Conservation (phyloP, 257 asterid genomes). For the Plectranthus barbatus region DNA sequence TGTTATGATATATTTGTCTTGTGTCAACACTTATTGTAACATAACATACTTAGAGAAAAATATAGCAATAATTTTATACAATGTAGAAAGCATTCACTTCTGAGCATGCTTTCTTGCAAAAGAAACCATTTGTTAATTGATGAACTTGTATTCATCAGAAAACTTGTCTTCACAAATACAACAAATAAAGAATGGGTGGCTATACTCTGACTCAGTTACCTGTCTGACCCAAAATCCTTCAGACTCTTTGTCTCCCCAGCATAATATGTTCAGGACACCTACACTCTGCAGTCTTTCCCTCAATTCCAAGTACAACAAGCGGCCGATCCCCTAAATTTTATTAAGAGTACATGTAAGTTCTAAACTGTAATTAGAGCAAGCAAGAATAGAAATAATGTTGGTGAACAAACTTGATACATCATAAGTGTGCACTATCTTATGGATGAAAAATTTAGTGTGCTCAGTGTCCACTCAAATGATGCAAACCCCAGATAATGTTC, state of each 20-base stretch:
- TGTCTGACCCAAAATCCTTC: conserved; percentile 89
- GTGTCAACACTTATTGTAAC: not conserved
- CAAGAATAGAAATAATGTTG: not conserved
- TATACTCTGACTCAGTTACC: conserved; percentile 29
- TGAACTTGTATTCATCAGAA: not conserved
- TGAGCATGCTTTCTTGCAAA: not conserved
- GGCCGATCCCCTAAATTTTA: conserved; percentile 72
- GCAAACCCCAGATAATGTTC: not conserved
- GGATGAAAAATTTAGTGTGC: not conserved
- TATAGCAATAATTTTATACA: not conserved
- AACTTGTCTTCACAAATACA: not conserved
- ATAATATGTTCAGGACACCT: conserved; percentile 59
- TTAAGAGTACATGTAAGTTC: not conserved
- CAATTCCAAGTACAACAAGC: conserved; percentile 52
- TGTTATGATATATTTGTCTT: not conserved
- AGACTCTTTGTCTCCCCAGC: conserved; percentile 92
- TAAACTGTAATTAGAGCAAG: not conserved
- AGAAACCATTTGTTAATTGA: not conserved
- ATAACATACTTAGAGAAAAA: not conserved
- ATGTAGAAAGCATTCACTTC: not conserved
- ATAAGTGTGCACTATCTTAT: not conserved
- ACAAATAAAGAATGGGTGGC: not conserved
- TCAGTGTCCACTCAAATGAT: not conserved
- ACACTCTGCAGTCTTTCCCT: conserved; percentile 61
- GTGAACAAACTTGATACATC: not conserved